A percentile compares a stretch with the other conserved stretches of the same genome.
Evolutionary conservation across 768 basidiomycete genomes (phyloP).

Genomic region (Macrolepiota dolichaula): DNA sequence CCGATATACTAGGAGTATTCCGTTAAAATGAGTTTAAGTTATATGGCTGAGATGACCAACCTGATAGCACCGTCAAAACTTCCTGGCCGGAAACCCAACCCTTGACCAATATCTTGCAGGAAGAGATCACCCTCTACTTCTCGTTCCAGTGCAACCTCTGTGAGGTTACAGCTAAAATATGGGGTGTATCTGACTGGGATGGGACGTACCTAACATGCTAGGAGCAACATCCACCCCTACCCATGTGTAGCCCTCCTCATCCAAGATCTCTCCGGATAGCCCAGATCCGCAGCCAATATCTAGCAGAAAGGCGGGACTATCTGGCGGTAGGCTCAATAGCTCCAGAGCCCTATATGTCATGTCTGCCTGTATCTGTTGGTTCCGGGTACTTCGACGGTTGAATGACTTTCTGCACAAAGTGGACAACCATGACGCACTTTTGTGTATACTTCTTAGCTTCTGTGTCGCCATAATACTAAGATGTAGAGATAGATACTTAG

Average conservation of each 20-base stretch:
- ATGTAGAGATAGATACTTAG: conserved; percentile 6
- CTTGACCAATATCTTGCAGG: conserved; percentile 96
- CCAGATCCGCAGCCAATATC: conserved; percentile 99
- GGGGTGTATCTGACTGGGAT: neutral
- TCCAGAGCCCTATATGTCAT: conserved; percentile 98
- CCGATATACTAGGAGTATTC: conserved; percentile 71
- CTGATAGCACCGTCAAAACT: conserved; percentile 98
- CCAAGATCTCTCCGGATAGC: conserved; percentile 91
- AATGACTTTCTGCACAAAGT: conserved; percentile 7
- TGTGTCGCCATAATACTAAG: conserved; percentile 91
- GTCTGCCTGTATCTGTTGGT: conserved; percentile 93
- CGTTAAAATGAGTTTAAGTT: neutral
- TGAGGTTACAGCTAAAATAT: neutral
- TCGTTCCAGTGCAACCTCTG: conserved; percentile 93
- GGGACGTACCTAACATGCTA: conserved; percentile 85
- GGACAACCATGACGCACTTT: conserved; percentile 55
- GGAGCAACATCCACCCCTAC: conserved; percentile 92
- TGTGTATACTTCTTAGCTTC: conserved; percentile 97
- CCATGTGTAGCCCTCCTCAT: conserved; percentile 93
- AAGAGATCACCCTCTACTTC: conserved; percentile 97
- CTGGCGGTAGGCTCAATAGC: conserved; percentile 77
- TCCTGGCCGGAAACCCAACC: conserved; percentile 94
- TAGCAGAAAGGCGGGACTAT: conserved; percentile 79
- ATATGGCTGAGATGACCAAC: conserved; percentile 33
- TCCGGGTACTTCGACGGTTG: conserved; percentile 66